Evolutionary conservation across 768 basidiomycete species (phyloP), one percentile per base, ranked within the genome.

Genomic region (Megacollybia marginata): DNA sequence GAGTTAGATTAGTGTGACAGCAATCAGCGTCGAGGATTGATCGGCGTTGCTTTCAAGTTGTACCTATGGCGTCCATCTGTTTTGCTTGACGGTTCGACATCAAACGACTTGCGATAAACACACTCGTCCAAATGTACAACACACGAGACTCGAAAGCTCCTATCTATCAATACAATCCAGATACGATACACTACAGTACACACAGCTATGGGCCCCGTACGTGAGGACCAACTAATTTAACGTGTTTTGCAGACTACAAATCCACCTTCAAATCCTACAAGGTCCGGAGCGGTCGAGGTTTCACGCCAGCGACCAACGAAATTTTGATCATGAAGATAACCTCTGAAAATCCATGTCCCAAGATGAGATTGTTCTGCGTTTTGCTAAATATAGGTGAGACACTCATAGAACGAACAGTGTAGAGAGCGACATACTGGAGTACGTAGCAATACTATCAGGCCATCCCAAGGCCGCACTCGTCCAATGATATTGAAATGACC

Each of bases 261-360:
- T 28, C 69, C 66, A 40, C 78, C 75, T 60, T 75, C 75, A 47
- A 67, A 70, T n/a, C 78, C 78, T n/a, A 69, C 57, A 19, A 58
- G 57, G 47, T 68, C 59, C 15, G 61, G 57, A 20, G 61, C 59
- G 1, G 72, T 78, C 36, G 62, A 61, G 18, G 73, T 77, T 51
- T 76, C 76, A 47, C 78, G 71, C 78, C 78, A 78, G 18, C 75
- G 67, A 33, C 78, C 79, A 34, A 76, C 75, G 35, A 80, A 62
- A 58, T 72, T 78, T 28, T 64, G 60, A 54, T 67, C 69, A 47
- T 79, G 69, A 42, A 79, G 50, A 56, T 80, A 79, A 46, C 78
- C 77, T 52, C 68, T 74, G 47, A 79, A 79, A 47, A 79, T 57
- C 74, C 71, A 79, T 28, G 61, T 68, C 10, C 78, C 76, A 12